Conservation (phyloP, 139 green algal species). For the Volvox reticuliferus region DNA sequence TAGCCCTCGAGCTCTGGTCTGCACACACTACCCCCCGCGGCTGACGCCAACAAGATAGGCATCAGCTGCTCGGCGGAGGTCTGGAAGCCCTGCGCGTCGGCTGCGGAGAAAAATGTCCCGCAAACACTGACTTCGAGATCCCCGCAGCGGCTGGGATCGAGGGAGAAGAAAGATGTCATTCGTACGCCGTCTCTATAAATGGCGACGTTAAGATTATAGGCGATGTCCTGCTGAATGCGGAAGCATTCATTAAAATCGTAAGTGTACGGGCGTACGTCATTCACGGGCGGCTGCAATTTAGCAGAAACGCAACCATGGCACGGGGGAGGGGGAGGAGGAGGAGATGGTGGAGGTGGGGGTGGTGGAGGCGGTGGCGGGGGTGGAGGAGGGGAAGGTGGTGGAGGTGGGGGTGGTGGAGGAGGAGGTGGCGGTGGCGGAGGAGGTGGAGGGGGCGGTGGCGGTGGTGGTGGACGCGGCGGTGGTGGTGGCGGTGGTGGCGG, state of each 20-base stretch:
- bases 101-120: neutral
- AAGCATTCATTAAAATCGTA: neutral
- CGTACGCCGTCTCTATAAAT: neutral
- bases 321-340: neutral
- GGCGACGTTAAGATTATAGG: neutral
- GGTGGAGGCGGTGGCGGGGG: too few relatives aligned
- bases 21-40: neutral
- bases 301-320: neutral
- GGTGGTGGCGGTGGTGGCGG: too few relatives aligned
- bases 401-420: too few relatives aligned
- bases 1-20: neutral
- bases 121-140: neutral
- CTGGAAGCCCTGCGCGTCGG: neutral
- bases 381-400: too few relatives aligned
- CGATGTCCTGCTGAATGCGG: neutral
- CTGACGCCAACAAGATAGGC: neutral
- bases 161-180: neutral
- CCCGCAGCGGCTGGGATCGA: neutral
- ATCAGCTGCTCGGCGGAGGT: neutral
- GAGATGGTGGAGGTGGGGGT: too few relatives aligned
- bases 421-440: too few relatives aligned
- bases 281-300: neutral
- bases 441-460: too few relatives aligned
- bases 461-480: too few relatives aligned
- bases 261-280: neutral